Percentiles rank a stretch among this genome's conserved stretches.
These are phyloP conservation scores for Lizonia empirigonia DNA, from an alignment of 2,329 filamentous ascomycete species.

Conservation along the genomic window DNA sequence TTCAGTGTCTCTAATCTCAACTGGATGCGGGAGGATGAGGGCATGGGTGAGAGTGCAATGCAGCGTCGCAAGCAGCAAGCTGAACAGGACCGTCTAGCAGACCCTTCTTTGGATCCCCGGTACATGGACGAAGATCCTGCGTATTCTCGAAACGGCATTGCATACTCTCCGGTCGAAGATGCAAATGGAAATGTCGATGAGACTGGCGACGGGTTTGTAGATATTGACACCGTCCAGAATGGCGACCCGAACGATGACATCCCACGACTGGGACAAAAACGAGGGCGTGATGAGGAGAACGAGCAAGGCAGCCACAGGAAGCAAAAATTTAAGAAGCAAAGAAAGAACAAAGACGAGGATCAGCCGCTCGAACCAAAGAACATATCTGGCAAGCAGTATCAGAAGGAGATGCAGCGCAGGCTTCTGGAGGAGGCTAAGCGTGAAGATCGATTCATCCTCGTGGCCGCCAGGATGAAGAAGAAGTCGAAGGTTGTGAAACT, in stretches of 20 bases:
- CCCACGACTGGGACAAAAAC: constrained; percentile 41
- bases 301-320: constrained; percentile 28
- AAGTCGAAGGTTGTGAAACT: constrained; percentile 54
- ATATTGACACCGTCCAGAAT: constrained; percentile 6
- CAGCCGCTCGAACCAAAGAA: constrained; percentile 47
- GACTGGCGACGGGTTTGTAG: constrained; percentile 21
- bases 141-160: constrained; percentile 48
- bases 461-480: constrained; percentile 53
- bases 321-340: constrained; percentile 31
- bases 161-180: constrained; percentile 49
- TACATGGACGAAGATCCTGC: constrained; percentile 51
- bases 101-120: constrained; percentile 54
- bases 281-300: constrained; percentile 36
- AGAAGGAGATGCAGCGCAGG: constrained; percentile 55
- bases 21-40: constrained; percentile 70
- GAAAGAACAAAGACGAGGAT: constrained; percentile 44
- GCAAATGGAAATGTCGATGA: constrained; percentile 34
- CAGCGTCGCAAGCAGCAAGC: constrained; percentile 60
- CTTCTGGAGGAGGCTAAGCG: constrained; percentile 50
- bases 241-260: constrained; percentile 22
- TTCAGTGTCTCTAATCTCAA: constrained; percentile 86
- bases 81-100: constrained; percentile 56
- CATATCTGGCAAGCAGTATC: constrained; percentile 54
- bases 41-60: constrained; percentile 52
- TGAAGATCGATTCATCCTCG: constrained; percentile 53